Conservation (phyloP, 345 rosid genomes). For the Eucalyptus fibrosa region DNA sequence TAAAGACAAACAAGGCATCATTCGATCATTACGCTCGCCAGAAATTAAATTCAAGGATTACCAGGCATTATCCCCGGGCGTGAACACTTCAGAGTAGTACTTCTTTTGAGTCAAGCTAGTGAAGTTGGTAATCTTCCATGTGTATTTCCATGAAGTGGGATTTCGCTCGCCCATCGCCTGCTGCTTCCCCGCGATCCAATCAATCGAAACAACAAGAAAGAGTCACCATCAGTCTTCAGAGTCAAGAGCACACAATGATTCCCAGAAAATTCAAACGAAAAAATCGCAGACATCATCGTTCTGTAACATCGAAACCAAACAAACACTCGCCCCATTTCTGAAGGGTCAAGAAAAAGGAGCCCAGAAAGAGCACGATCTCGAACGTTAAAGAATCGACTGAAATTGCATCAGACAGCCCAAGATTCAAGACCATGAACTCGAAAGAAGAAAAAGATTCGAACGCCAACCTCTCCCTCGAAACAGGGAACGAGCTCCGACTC, state of each 20-base stretch:
- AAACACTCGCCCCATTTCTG: not conserved
- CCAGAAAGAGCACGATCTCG: not conserved
- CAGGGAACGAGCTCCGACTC: not conserved
- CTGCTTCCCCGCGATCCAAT: not conserved
- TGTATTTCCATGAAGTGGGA: conserved; percentile 1
- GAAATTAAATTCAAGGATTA: not conserved
- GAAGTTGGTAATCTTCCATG: conserved; percentile 10
- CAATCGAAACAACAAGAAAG: not conserved
- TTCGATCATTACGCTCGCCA: not conserved
- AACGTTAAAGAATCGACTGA: not conserved
- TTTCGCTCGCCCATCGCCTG: not conserved
- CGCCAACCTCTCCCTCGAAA: not conserved
- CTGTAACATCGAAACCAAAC: not conserved
- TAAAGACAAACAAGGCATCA: not conserved
- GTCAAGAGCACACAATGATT: not conserved
- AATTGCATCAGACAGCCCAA: not conserved
- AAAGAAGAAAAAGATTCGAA: not conserved
- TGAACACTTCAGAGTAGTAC: conserved; percentile 3
- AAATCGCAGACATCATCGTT: not conserved
- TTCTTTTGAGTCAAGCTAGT: not conserved
- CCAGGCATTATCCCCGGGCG: conserved; percentile 1
- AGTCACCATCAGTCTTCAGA: not conserved
- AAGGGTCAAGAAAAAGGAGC: not conserved
- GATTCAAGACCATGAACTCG: not conserved
- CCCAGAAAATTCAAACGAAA: not conserved